Evolutionary conservation across 768 basidiomycete genomes (phyloP).

Genomic region (Vararia minispora): DNA sequence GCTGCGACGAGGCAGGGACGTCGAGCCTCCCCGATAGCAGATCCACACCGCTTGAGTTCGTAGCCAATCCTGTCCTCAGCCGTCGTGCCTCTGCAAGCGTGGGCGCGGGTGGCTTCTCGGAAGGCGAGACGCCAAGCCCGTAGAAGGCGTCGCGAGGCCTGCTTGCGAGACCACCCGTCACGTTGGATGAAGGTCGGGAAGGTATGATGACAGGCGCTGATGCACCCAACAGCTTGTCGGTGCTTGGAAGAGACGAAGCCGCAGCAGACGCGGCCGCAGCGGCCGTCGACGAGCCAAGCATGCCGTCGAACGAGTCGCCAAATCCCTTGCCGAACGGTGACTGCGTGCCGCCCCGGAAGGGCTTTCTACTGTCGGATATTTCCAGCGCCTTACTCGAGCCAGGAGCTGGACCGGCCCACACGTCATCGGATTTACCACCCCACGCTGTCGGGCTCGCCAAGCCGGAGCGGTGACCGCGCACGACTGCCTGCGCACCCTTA

Average conservation of each 20-base stretch:
- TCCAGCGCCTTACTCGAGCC: constrained; percentile 8
- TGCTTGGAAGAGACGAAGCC: constrained; percentile 2
- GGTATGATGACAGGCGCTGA: constrained; percentile 3
- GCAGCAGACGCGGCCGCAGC: constrained; percentile 3
- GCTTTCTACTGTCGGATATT: constrained; percentile 12
- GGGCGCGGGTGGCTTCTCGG: constrained; percentile 38
- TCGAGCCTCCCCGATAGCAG: constrained; percentile 3
- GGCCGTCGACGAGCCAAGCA: constrained; percentile 5
- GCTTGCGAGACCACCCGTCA: constrained; percentile 8
- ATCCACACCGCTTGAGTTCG: constrained; percentile 15
- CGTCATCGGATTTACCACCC: constrained; percentile 9
- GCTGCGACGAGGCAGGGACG: constrained; percentile 7
- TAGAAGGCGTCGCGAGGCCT: constrained; percentile 65
- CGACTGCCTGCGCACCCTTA: constrained; percentile 8
- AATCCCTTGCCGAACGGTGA: constrained; percentile 28
- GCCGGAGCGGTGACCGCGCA: constrained; percentile 15
- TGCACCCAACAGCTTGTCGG: no score
- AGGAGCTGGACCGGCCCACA: constrained; percentile 3
- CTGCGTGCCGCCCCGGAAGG: constrained; percentile 3
- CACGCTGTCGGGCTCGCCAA: constrained; percentile 11
- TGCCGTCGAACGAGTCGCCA: constrained; percentile 45
- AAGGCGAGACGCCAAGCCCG: constrained; percentile 49
- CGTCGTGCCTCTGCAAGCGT: constrained; percentile 71
- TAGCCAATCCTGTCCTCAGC: constrained; percentile 55
- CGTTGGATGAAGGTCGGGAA: constrained; percentile 3